Percentiles rank a stretch among this genome's conserved stretches.
Evolutionary conservation across 2,329 filamentous ascomycete genomes (phyloP).

Genomic region (Phaeosphaeriaceae sp.): DNA sequence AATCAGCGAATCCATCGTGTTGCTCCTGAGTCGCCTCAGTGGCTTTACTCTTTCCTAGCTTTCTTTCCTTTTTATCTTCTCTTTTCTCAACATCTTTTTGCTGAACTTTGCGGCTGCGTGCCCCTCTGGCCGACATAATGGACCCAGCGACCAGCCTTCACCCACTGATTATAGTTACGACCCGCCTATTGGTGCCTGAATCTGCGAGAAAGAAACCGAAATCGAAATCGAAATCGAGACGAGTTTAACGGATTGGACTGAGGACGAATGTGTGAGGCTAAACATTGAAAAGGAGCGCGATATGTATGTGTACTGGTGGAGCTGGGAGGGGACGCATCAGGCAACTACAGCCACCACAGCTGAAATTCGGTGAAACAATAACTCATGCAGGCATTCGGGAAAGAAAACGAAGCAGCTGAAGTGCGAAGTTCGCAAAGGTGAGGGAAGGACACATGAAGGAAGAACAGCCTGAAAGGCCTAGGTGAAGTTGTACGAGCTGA

Average conservation of each 20-base stretch:
- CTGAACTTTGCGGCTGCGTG: constrained; percentile 49
- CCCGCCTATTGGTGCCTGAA: not conserved
- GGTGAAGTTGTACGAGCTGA: constrained; percentile 22
- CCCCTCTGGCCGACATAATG: constrained; percentile 49
- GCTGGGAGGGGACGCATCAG: constrained; percentile 1
- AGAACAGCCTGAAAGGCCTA: constrained; percentile 16
- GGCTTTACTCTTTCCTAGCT: constrained; percentile 38
- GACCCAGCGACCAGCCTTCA: not conserved
- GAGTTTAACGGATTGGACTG: not conserved
- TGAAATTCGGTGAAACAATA: constrained; percentile 19
- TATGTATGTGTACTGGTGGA: not conserved
- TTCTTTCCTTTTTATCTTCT: constrained; percentile 51
- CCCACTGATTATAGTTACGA: not conserved
- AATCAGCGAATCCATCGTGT: constrained; percentile 38
- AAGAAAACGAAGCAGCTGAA: constrained; percentile 2
- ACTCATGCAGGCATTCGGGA: constrained; percentile 7
- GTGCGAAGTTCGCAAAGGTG: constrained; percentile 4
- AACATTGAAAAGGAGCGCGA: not conserved
- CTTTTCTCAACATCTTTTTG: constrained; percentile 49
- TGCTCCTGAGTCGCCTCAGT: constrained; percentile 28
- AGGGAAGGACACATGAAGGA: constrained; percentile 12
- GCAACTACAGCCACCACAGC: constrained; percentile 16
- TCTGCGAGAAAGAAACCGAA: not conserved
- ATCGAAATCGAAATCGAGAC: not conserved
- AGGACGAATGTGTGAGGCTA: not conserved